Evolutionary conservation across 345 rosid genomes (phyloP), one percentile per base, ranked within the genome.

Genomic region (Orychophragmus violaceus): DNA sequence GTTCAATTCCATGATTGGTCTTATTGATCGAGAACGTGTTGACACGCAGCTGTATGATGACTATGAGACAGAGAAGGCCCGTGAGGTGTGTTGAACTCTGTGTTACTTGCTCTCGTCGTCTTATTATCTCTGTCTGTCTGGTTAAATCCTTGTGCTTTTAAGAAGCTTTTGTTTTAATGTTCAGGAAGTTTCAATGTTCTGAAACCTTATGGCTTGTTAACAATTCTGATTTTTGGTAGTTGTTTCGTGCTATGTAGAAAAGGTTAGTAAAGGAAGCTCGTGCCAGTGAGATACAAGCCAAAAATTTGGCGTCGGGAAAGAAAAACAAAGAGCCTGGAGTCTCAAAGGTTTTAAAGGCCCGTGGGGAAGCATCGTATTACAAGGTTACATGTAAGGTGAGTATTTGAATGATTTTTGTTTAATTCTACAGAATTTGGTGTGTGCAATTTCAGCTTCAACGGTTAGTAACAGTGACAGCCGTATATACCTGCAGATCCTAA

Each of bases 1-100:
- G 85, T 90, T 88, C 59, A 90, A 93, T 74, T 80, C 98, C 35
- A 86, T 93, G 98, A 93, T 93, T 68, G 97, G 97, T 67, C 97
- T 90, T 66, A 79, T 82, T 66, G 90, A 93, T 67, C 81, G 90
- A 23, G 96, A 93, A 61, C 94, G 98, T 61, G 82, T 93, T 62
- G 98, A 93, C 64, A 88, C 64, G 4, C 72, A 49, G 72, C 83
- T 93, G 22, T 93, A 93, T 62, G 97, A 87, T 79, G 97, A 93
- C 80, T 90, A 70, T 37, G 98, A 90, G 85, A 83, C 97, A 5
- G 90, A 76, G 32, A 93, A 90, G 83, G 94, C 90, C 54, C 96
- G 97, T 53, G 97, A 88, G 87, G 98, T 93, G 27, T 39, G 60
- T 79, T 18, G n/a, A 44, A 54, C 39, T 36, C 5, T 64, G 9